Conservation (phyloP, 176 grass and related monocot species). For the Avena atlantica region DNA sequence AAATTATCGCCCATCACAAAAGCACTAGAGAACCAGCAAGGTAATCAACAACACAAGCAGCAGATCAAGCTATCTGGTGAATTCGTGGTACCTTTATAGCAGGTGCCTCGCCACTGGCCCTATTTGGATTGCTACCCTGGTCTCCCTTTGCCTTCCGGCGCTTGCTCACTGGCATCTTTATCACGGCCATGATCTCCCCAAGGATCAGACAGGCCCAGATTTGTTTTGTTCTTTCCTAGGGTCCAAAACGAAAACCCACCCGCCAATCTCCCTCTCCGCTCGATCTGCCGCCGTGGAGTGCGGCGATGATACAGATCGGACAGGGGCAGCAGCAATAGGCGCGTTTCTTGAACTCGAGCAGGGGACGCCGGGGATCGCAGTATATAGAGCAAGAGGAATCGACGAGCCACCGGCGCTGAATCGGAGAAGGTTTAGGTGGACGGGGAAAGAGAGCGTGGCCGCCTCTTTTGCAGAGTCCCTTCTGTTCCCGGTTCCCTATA, state of each 20-base stretch:
- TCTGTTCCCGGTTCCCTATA: too few species aligned
- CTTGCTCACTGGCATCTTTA: conserved; percentile 13
- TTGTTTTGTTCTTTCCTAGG: neutral
- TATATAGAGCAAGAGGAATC: neutral
- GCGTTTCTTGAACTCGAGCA: neutral
- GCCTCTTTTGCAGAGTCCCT: neutral
- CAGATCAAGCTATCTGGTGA: neutral
- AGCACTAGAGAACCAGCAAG: neutral
- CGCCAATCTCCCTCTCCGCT: neutral
- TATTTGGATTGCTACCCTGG: neutral
- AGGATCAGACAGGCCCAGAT: neutral
- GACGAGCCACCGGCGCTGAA: neutral
- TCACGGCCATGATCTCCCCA: conserved; percentile 21
- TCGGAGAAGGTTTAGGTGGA: neutral
- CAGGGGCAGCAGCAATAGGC: neutral
- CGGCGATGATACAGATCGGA: neutral
- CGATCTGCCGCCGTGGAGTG: neutral
- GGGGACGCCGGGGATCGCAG: neutral
- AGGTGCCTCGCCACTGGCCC: neutral
- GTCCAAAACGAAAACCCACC: neutral
- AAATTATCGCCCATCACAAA: neutral
- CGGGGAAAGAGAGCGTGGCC: neutral
- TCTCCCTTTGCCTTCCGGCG: neutral
- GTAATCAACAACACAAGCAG: neutral
- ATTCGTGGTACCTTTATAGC: neutral